Percentiles rank a stretch among this genome's conserved stretches.
Conservation (phyloP, 495 filamentous ascomycete genomes). For the Hypoxylon crocopeplum region DNA sequence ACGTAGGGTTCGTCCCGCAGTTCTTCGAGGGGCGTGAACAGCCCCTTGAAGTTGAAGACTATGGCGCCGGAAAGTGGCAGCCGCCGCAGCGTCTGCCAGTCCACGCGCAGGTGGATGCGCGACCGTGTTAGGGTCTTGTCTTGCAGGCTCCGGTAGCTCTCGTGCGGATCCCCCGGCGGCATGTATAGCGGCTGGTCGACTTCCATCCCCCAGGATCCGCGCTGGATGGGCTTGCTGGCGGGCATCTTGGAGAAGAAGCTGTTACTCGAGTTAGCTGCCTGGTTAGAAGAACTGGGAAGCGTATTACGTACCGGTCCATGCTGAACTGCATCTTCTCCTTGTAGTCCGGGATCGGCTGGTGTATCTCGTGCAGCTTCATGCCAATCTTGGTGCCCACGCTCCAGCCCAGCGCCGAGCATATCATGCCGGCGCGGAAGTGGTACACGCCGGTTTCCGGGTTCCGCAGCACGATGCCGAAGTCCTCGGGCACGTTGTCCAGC, state of each 20-base stretch:
- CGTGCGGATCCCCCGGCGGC: slow-evolving; percentile 76
- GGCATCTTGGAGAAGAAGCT: slow-evolving; percentile 82
- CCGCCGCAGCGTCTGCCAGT: slow-evolving; percentile 90
- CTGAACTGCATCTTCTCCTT: slow-evolving; percentile 89
- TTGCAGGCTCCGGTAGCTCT: slow-evolving; percentile 62
- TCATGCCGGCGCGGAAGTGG: slow-evolving; percentile 76
- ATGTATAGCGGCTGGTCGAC: slow-evolving; percentile 79
- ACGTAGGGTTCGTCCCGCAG: slow-evolving; percentile 79
- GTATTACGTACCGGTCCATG: slow-evolving; percentile 69
- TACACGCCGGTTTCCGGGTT: slow-evolving; percentile 76
- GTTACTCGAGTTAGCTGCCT: slow-evolving; percentile 40
- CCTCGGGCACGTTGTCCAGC: slow-evolving; percentile 85
- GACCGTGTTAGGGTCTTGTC: slow-evolving; percentile 61
- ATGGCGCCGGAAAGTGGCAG: slow-evolving; percentile 78
- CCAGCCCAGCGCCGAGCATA: slow-evolving; percentile 86
- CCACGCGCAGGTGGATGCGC: slow-evolving; percentile 78
- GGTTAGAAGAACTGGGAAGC: not conserved
- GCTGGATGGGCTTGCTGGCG: slow-evolving; percentile 77
- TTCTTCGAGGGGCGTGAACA: slow-evolving; percentile 79
- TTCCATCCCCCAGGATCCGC: slow-evolving; percentile 89
- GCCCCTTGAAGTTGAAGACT: slow-evolving; percentile 90
- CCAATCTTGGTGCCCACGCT: slow-evolving; percentile 79
- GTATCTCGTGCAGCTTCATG: slow-evolving; percentile 74
- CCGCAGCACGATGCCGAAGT: slow-evolving; percentile 82
- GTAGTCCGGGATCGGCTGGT: slow-evolving; percentile 82